Conservation (phyloP, 305 asterid genomes). For the Fraxinus sp. region DNA sequence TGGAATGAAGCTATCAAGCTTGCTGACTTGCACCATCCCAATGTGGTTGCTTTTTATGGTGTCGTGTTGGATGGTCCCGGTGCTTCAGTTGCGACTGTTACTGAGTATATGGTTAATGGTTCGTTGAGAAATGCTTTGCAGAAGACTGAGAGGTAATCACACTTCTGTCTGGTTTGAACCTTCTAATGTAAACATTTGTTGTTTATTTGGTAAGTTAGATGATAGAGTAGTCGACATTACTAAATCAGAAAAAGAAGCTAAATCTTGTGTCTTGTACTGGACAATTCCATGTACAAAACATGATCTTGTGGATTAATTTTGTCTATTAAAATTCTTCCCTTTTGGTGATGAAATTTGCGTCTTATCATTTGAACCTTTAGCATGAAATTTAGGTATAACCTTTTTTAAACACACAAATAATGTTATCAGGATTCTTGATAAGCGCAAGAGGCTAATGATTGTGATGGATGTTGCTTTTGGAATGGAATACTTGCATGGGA, state of each 20-base stretch:
- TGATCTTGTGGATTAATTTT: not conserved
- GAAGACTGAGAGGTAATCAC: constrained; percentile 63
- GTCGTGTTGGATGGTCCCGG: constrained; percentile 94
- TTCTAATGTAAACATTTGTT: not conserved
- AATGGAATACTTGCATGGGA: constrained; percentile 97
- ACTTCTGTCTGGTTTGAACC: not conserved
- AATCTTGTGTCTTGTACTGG: not conserved
- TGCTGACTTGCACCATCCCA: constrained; percentile 96
- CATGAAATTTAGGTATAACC: not conserved
- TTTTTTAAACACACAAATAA: not conserved
- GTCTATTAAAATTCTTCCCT: not conserved
- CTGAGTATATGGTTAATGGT: constrained; percentile 98
- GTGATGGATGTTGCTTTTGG: constrained; percentile 97
- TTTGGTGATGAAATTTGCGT: not conserved
- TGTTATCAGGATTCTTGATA: constrained; percentile 69
- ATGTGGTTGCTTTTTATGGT: constrained; percentile 97
- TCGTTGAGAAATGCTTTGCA: constrained; percentile 86
- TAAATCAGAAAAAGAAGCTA: not conserved
- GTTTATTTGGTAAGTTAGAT: not conserved
- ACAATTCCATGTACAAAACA: not conserved
- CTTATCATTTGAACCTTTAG: not conserved
- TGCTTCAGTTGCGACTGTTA: constrained; percentile 91
- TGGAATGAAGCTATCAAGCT: constrained; percentile 97
- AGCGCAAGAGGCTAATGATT: constrained; percentile 83
- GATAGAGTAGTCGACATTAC: not conserved